Conservation (phyloP, 495 filamentous ascomycete genomes). For the Penicillium parvum region DNA sequence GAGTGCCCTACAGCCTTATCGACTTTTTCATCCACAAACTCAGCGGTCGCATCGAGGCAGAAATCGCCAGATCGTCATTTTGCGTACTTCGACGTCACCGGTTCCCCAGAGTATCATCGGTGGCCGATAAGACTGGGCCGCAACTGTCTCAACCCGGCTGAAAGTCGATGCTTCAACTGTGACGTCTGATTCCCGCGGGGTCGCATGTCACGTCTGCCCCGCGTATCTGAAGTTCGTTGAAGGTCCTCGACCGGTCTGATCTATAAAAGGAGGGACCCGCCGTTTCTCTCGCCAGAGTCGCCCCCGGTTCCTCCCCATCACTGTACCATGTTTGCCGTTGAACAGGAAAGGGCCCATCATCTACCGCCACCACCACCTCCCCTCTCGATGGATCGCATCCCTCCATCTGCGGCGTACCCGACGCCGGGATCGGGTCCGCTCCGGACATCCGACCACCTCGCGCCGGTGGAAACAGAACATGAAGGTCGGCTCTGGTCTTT, state of each 20-base stretch:
- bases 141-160: constrained; percentile 7
- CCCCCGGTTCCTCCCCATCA: constrained; percentile 24
- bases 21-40: not conserved
- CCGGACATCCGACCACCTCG: constrained; percentile 33
- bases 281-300: constrained; percentile 11
- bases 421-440: constrained; percentile 33
- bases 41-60: not conserved
- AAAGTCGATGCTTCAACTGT: constrained; percentile 33
- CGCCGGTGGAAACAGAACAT: constrained; percentile 35
- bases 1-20: not conserved
- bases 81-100: not conserved
- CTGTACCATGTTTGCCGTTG: constrained; percentile 44
- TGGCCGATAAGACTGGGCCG: constrained; percentile 6
- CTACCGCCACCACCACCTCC: constrained; percentile 37
- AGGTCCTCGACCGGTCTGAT: constrained; percentile 8
- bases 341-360: constrained; percentile 40
- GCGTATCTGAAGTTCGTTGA: constrained; percentile 5
- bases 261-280: constrained; percentile 15
- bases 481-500: constrained; percentile 60
- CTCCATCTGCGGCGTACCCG: constrained; percentile 39
- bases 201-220: constrained; percentile 24
- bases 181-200: constrained; percentile 30
- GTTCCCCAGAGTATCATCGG: not conserved
- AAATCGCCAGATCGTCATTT: not conserved
- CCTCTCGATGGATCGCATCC: constrained; percentile 48